Conservation (phyloP, 1,139 yeast genomes). For the Geotrichum candidum region DNA sequence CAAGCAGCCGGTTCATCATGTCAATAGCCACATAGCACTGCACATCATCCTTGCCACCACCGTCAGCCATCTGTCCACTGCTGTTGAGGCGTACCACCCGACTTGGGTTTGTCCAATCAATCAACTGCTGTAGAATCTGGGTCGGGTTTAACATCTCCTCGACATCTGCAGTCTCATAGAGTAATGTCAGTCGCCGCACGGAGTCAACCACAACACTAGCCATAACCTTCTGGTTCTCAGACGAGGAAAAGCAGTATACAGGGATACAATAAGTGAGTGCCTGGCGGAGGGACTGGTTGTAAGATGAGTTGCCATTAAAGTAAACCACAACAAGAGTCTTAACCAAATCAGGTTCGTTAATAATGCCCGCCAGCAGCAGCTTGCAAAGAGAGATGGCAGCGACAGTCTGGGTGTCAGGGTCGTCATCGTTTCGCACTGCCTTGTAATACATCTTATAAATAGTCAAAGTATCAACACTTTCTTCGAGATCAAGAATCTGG, state of each 20-base stretch:
- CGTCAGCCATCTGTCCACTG: conserved; percentile 35
- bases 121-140: conserved; percentile 64
- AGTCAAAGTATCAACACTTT: conserved; percentile 56
- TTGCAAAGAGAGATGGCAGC: conserved; percentile 89
- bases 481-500: conserved; percentile 56
- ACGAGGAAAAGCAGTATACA: conserved; percentile 77
- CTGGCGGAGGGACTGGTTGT: conserved; percentile 68
- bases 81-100: conserved; percentile 37
- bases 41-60: conserved; percentile 43
- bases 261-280: conserved; percentile 86
- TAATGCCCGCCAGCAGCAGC: conserved; percentile 68
- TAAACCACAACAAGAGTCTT: conserved; percentile 68
- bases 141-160: conserved; percentile 47
- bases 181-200: conserved; percentile 48
- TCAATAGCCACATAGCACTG: conserved; percentile 58
- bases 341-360: conserved; percentile 63
- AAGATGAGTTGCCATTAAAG: conserved; percentile 60
- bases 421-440: conserved; percentile 47
- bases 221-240: conserved; percentile 63
- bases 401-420: conserved; percentile 59
- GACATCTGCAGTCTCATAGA: conserved; percentile 37
- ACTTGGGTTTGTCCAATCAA: conserved; percentile 82
- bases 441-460: conserved; percentile 63
- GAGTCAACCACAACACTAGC: conserved; percentile 64
- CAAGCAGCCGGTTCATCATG: conserved; percentile 41